phyloP scores from a whole-genome alignment of 116 monocot species.

The Zostera marina region DNA sequence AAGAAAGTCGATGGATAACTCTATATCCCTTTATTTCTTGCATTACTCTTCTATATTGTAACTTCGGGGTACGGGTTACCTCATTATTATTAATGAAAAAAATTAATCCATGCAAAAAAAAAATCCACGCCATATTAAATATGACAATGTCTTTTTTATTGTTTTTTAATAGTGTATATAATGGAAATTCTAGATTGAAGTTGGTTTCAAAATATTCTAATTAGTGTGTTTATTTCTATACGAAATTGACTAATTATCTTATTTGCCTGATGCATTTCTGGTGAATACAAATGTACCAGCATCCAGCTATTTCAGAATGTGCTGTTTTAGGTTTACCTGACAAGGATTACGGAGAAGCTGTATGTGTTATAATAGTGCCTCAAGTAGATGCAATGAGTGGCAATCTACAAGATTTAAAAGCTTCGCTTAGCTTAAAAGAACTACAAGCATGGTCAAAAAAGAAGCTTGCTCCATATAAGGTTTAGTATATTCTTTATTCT shows the following conservation, averaged over 20 bases:
- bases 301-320: constrained; percentile 62
- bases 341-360: constrained; percentile 72
- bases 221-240: not conserved
- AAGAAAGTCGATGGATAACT: no score
- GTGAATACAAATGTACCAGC: constrained; percentile 21
- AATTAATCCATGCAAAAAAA: no score
- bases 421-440: constrained; percentile 45
- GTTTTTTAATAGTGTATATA: no score
- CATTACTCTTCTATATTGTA: no score
- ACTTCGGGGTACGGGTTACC: no score
- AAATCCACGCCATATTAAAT: no score
- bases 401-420: constrained; percentile 15
- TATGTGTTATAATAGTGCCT: constrained; percentile 69
- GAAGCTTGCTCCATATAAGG: constrained; percentile 94
- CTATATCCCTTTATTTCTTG: no score
- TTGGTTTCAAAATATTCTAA: not conserved
- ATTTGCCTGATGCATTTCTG: not conserved
- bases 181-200: no score
- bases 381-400: constrained; percentile 20
- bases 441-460: constrained; percentile 62
- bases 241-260: no score
- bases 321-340: constrained; percentile 72
- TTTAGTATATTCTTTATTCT: constrained; percentile 7
- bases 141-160: no score
- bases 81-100: no score